These are phyloP conservation scores for Teratosphaeria gauchensis DNA, from an alignment of 2,329 filamentous ascomycete species.

Conservation along the genomic window DNA sequence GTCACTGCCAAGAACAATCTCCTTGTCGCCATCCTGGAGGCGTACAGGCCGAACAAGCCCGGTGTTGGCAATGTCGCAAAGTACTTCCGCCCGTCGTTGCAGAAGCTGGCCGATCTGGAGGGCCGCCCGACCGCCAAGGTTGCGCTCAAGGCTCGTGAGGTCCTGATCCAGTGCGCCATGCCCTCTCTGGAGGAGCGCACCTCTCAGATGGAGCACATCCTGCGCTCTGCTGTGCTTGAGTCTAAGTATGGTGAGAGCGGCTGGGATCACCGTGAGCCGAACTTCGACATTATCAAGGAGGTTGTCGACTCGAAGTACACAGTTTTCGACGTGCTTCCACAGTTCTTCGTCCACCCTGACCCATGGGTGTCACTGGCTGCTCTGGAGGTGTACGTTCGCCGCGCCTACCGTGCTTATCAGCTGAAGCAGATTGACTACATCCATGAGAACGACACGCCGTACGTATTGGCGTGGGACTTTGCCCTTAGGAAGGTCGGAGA, in stretches of 20 bases:
- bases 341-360: slow-evolving; percentile 91
- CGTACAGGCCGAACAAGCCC: slow-evolving; percentile 91
- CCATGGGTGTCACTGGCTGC: slow-evolving; percentile 90
- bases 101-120: slow-evolving; percentile 83
- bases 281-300: slow-evolving; percentile 85
- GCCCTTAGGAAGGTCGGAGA: slow-evolving; percentile 86
- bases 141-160: slow-evolving; percentile 89
- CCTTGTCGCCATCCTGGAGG: slow-evolving; percentile 79
- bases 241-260: slow-evolving; percentile 96
- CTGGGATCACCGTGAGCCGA: slow-evolving; percentile 91
- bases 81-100: slow-evolving; percentile 71
- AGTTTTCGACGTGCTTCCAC: slow-evolving; percentile 88
- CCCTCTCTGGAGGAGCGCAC: slow-evolving; percentile 92
- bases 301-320: slow-evolving; percentile 98
- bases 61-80: slow-evolving; percentile 80
- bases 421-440: slow-evolving; percentile 85
- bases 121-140: slow-evolving; percentile 85
- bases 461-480: slow-evolving; percentile 89
- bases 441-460: slow-evolving; percentile 64
- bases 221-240: slow-evolving; percentile 89
- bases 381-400: slow-evolving; percentile 90
- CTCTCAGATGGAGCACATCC: slow-evolving; percentile 95
- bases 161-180: slow-evolving; percentile 93
- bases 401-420: slow-evolving; percentile 92
- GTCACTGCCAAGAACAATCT: slow-evolving; percentile 91